A percentile compares a stretch with the other conserved stretches of the same genome.
Evolutionary conservation across 1,284 basidiomycete species (phyloP).

Genomic region (Ustilago bromivora): DNA sequence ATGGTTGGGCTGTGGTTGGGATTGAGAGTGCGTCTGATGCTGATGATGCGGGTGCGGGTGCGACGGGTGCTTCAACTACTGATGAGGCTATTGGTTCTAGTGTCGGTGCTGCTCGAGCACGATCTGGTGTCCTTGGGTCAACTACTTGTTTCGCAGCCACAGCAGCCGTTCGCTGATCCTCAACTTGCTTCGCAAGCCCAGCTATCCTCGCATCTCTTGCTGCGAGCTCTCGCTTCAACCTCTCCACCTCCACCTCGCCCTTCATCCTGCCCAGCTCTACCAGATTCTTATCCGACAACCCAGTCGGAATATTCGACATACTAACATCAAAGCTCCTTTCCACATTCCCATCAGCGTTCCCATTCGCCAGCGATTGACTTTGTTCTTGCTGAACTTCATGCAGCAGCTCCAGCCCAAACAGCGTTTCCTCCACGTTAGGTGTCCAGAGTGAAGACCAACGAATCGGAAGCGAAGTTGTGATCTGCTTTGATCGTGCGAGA

Average conservation of each 20-base stretch:
- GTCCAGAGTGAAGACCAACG: conserved; percentile 22
- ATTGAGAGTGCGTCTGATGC: background rate
- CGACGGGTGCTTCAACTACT: background rate
- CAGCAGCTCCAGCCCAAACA: conserved; percentile 37
- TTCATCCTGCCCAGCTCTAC: conserved; percentile 21
- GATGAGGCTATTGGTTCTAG: background rate
- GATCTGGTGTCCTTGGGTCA: background rate
- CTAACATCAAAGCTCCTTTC: conserved; percentile 46
- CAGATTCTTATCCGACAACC: conserved; percentile 13
- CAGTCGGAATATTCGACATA: conserved; percentile 42
- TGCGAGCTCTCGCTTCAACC: conserved; percentile 18
- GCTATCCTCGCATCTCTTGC: conserved; percentile 18
- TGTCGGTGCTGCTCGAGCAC: background rate
- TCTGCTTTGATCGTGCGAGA: background rate
- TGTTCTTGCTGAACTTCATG: conserved; percentile 21
- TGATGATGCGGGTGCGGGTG: background rate
- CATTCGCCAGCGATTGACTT: background rate
- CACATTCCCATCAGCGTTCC: conserved; percentile 19
- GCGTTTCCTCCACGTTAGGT: conserved; percentile 35
- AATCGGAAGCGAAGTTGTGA: conserved; percentile 22
- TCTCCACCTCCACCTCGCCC: conserved; percentile 18
- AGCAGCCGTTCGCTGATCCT: conserved; percentile 6
- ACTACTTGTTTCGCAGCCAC: conserved; percentile 3
- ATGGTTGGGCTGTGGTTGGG: conserved; percentile 1
- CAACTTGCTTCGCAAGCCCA: conserved; percentile 11